phyloP scores from a whole-genome alignment of 1,139 yeast species.

The Pichia sp. region DNA sequence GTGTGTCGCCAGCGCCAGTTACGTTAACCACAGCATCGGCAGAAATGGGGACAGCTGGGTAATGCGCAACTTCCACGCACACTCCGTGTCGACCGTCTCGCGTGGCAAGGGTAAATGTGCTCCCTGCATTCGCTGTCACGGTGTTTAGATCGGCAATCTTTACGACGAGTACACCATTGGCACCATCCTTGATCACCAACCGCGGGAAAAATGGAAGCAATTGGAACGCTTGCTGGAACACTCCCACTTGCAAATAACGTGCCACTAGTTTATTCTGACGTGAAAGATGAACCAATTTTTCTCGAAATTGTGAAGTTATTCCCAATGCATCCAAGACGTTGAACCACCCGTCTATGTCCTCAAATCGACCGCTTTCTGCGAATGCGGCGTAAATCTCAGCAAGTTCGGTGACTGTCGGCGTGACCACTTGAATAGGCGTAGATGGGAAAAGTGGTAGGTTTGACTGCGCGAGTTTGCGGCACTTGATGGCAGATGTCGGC shows the following conservation, averaged over 20 bases:
- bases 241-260: constrained; percentile 38
- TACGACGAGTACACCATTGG: constrained; percentile 53
- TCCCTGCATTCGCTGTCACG: neutral
- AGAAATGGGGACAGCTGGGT: constrained; percentile 38
- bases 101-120: constrained; percentile 24
- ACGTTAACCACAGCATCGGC: constrained; percentile 38
- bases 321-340: constrained; percentile 60
- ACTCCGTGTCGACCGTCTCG: constrained; percentile 25
- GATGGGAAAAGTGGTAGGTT: constrained; percentile 30
- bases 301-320: constrained; percentile 41
- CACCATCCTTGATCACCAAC: constrained; percentile 60
- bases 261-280: constrained; percentile 23
- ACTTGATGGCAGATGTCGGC: constrained; percentile 69
- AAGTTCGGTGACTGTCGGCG: constrained; percentile 68
- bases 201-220: constrained; percentile 68
- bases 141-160: no score
- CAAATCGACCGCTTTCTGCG: constrained; percentile 39
- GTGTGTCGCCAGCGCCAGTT: constrained; percentile 72
- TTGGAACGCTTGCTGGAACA: constrained; percentile 62
- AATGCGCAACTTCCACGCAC: constrained; percentile 61
- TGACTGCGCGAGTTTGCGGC: constrained; percentile 32
- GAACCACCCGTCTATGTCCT: constrained; percentile 65
- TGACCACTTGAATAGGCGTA: constrained; percentile 37
- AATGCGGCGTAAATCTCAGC: constrained; percentile 47
- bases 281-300: constrained; percentile 30